Conservation (phyloP, 257 asterid species). For the Henckelia pumila region DNA sequence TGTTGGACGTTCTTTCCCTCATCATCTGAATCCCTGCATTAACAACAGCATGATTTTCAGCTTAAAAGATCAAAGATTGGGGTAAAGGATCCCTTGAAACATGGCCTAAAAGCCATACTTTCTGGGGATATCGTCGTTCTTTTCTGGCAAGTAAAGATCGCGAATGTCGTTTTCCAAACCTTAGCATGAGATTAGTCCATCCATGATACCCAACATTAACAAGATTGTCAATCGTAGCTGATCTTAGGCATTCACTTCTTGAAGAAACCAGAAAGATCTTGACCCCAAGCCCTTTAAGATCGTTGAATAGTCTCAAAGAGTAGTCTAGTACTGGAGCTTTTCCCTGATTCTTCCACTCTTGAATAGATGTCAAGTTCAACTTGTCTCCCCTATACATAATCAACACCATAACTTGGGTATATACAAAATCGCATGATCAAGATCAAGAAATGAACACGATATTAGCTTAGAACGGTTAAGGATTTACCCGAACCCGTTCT, state of each 20-base stretch:
- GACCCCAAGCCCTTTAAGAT: constrained; percentile 56
- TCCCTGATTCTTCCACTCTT: constrained; percentile 66
- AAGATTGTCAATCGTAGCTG: constrained; percentile 74
- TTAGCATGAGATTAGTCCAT: constrained; percentile 62
- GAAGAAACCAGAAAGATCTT: constrained; percentile 62
- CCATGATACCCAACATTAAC: constrained; percentile 66
- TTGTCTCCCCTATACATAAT: too few relatives aligned
- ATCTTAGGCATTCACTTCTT: constrained; percentile 65
- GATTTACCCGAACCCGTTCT: constrained; percentile 61
- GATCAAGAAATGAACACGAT: too few relatives aligned
- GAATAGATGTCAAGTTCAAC: constrained; percentile 53
- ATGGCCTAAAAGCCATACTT: background rate
- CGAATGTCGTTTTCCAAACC: constrained; percentile 32
- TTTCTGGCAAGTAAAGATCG: background rate
- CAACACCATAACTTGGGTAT: too few relatives aligned
- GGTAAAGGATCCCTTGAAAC: background rate
- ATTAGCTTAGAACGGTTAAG: too few relatives aligned
- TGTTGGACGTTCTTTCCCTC: constrained; percentile 38
- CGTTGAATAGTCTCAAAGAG: constrained; percentile 58
- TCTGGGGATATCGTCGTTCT: background rate
- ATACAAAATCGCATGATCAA: too few relatives aligned
- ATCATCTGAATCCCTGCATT: constrained; percentile 43
- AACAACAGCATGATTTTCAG: background rate
- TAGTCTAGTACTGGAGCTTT: constrained; percentile 62
- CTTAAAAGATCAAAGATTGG: background rate